These are phyloP conservation scores for Trichoderma orchidacearum DNA, from an alignment of 495 filamentous ascomycete species.

Conservation along the genomic window DNA sequence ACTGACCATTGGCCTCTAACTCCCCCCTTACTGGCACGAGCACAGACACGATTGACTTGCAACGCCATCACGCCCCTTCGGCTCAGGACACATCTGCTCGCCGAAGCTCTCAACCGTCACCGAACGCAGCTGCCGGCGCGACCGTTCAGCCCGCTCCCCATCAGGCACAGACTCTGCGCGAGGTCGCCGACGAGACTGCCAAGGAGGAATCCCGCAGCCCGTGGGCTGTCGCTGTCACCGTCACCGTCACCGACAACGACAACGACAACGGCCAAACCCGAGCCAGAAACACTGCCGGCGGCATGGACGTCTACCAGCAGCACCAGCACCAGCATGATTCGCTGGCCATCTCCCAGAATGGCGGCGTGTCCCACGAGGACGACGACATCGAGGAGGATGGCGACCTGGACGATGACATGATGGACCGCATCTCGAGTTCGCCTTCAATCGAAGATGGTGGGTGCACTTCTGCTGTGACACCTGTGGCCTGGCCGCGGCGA, in stretches of 20 bases:
- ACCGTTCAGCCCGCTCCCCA: conserved; percentile 47
- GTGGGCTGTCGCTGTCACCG: conserved; percentile 11
- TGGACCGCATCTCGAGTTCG: conserved; percentile 96
- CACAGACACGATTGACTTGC: conserved; percentile 88
- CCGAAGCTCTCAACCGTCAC: conserved; percentile 17
- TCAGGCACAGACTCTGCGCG: conserved; percentile 69
- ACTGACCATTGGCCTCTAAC: background rate
- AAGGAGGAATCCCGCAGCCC: conserved; percentile 41
- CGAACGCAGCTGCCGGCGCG: conserved; percentile 31
- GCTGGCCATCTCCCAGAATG: conserved; percentile 40
- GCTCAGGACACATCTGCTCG: conserved; percentile 51
- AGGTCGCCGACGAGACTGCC: conserved; percentile 59
- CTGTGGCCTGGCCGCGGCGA: conserved; percentile 21
- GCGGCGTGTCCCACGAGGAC: conserved; percentile 37
- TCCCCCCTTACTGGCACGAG: conserved; percentile 1
- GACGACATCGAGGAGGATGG: conserved; percentile 65
- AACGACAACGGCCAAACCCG: conserved; percentile 18
- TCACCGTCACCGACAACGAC: conserved; percentile 21
- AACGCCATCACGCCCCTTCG: conserved; percentile 67
- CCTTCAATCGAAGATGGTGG: conserved; percentile 98
- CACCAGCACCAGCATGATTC: conserved; percentile 36
- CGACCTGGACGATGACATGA: conserved; percentile 74
- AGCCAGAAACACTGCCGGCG: conserved; percentile 21
- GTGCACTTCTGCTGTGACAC: conserved; percentile 28
- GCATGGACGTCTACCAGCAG: conserved; percentile 4